Evolutionary conservation across 805 yeast species (phyloP).

Genomic region (Cyberlindnera euphorbiae): DNA sequence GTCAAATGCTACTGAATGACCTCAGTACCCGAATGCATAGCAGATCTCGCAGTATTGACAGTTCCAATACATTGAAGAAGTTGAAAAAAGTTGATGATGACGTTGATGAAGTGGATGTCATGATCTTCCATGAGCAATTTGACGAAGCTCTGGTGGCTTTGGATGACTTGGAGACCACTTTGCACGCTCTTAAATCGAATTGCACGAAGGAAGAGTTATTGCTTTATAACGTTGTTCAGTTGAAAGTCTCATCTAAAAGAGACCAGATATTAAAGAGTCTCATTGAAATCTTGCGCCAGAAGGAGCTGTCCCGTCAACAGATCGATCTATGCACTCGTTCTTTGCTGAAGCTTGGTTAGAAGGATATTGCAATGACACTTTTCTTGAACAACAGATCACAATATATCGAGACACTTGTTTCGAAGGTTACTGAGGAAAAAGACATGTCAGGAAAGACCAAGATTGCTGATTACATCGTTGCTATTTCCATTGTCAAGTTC

Average conservation of each 20-base stretch:
- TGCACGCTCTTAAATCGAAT: constrained; percentile 13
- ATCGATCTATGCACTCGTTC: constrained; percentile 26
- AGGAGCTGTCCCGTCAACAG: constrained; percentile 23
- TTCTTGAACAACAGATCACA: constrained; percentile 44
- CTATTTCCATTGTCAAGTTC: constrained; percentile 58
- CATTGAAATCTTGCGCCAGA: constrained; percentile 29
- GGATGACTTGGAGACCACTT: constrained; percentile 29
- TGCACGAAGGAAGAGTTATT: constrained; percentile 26
- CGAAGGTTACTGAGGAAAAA: constrained; percentile 37
- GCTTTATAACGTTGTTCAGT: constrained; percentile 29
- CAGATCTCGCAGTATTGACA: constrained; percentile 48
- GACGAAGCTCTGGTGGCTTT: constrained; percentile 35
- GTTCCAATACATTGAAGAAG: constrained; percentile 36
- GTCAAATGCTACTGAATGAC: constrained; percentile 43
- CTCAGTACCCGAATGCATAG: constrained; percentile 59
- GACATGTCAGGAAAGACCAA: constrained; percentile 47
- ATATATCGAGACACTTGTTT: constrained; percentile 42
- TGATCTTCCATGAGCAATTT: constrained; percentile 56
- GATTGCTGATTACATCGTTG: constrained; percentile 48
- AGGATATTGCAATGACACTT: constrained; percentile 43
- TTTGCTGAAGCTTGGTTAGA: constrained; percentile 37
- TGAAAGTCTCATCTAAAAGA: constrained; percentile 30
- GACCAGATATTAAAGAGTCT: constrained; percentile 31
- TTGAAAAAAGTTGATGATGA: constrained; percentile 53
- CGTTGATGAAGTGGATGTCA: constrained; percentile 66